Evolutionary conservation across 2,329 filamentous ascomycete species (phyloP).

Genomic region (Cercospora sesami): DNA sequence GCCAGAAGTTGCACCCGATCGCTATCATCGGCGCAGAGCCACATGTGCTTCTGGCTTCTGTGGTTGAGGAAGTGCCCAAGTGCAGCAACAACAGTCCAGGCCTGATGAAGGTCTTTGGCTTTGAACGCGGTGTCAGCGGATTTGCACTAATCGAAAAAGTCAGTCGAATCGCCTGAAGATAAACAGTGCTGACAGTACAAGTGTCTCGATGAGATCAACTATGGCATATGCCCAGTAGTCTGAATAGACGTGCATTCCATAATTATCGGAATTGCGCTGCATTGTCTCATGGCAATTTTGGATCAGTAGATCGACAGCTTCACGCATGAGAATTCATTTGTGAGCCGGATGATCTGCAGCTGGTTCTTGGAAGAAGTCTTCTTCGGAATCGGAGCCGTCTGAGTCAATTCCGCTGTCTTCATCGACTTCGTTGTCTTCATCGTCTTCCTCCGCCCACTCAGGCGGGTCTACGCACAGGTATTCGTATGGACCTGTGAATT

Average conservation of each 20-base stretch:
- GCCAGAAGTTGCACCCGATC: background rate
- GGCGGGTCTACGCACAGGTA: slow-evolving; percentile 12
- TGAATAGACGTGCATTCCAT: slow-evolving; percentile 12
- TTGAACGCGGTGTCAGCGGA: slow-evolving; percentile 4
- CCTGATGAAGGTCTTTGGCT: slow-evolving; percentile 9
- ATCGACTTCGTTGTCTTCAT: background rate
- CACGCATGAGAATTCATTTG: slow-evolving; percentile 16
- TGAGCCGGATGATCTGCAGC: slow-evolving; percentile 18
- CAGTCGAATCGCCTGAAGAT: background rate
- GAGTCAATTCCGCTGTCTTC: background rate
- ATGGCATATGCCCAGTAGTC: slow-evolving; percentile 13
- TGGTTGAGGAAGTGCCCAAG: slow-evolving; percentile 15
- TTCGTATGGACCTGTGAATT: slow-evolving; percentile 13
- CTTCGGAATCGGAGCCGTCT: background rate
- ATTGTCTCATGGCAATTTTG: slow-evolving; percentile 1
- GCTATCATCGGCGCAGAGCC: slow-evolving; percentile 12
- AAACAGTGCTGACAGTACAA: background rate
- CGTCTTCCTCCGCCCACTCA: background rate
- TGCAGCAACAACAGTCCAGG: slow-evolving; percentile 15
- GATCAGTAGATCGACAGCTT: background rate
- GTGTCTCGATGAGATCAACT: slow-evolving; percentile 10
- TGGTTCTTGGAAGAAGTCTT: background rate
- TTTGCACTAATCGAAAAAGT: slow-evolving; percentile 1
- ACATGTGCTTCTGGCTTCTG: background rate
- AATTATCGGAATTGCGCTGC: slow-evolving; percentile 26